Evolutionary conservation across 495 filamentous ascomycete genomes (phyloP).

Genomic region (Lophium mytilinum): DNA sequence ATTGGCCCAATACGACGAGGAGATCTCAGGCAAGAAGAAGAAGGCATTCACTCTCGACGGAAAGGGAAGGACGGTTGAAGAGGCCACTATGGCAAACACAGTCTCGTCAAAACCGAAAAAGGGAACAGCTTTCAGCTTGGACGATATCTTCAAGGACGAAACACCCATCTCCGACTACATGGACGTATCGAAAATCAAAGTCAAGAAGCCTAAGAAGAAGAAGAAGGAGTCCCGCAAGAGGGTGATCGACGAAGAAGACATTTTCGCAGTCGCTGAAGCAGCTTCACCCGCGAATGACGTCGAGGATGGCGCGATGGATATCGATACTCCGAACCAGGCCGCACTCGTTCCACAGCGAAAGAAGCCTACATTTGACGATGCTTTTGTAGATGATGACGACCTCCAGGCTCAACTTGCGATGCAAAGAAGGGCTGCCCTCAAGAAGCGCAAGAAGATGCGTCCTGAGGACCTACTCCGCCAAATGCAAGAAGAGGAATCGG

Average conservation of each 20-base stretch:
- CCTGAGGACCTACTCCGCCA: slow-evolving; percentile 82
- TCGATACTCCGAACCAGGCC: slow-evolving; percentile 49
- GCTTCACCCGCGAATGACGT: slow-evolving; percentile 25
- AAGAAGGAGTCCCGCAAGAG: slow-evolving; percentile 72
- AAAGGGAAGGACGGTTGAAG: slow-evolving; percentile 58
- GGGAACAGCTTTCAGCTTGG: slow-evolving; percentile 60
- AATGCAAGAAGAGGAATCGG: slow-evolving; percentile 64
- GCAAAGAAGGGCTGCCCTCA: slow-evolving; percentile 73
- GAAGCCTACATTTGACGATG: slow-evolving; percentile 58
- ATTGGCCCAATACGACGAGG: slow-evolving; percentile 87
- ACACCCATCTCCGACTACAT: slow-evolving; percentile 75
- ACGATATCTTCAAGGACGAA: slow-evolving; percentile 62
- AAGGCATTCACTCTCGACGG: slow-evolving; percentile 83
- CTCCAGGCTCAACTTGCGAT: slow-evolving; percentile 75
- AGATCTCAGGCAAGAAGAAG: slow-evolving; percentile 83
- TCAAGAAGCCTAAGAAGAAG: slow-evolving; percentile 91
- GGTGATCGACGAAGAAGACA: slow-evolving; percentile 62
- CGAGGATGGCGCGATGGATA: slow-evolving; percentile 60
- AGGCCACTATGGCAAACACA: slow-evolving; percentile 50
- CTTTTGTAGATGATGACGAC: slow-evolving; percentile 87
- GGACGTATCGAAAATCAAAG: slow-evolving; percentile 74
- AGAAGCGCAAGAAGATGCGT: slow-evolving; percentile 75
- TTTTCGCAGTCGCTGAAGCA: slow-evolving; percentile 42
- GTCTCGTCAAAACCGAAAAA: slow-evolving; percentile 54
- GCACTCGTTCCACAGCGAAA: slow-evolving; percentile 31